Percentiles rank a stretch among this genome's conserved stretches.
These are phyloP conservation scores for Diplocarpon rosae DNA, from an alignment of 2,329 filamentous ascomycete genomes.

Conservation along the genomic window DNA sequence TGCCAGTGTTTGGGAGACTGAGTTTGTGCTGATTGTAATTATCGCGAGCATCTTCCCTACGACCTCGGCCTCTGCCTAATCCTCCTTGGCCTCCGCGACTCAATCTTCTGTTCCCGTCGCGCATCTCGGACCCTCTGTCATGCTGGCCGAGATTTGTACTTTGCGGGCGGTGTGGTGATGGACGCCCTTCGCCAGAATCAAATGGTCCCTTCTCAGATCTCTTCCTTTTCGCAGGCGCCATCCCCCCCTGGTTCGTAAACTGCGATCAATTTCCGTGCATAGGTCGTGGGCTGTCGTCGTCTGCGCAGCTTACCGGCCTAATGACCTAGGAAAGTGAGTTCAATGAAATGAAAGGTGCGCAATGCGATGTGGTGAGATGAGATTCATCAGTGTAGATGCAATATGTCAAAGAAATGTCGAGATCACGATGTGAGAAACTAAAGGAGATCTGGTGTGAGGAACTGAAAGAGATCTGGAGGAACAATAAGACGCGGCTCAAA, in stretches of 20 bases:
- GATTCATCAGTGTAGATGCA: neutral
- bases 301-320: constrained; percentile 7
- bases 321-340: constrained; percentile 3
- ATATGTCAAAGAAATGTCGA: neutral
- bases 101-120: constrained; percentile 36
- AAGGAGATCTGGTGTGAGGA: neutral
- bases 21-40: constrained; percentile 25
- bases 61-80: constrained; percentile 16
- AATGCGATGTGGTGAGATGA: constrained; percentile 5
- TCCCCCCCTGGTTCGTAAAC: constrained; percentile 16
- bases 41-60: constrained; percentile 23
- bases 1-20: constrained; percentile 14
- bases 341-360: constrained; percentile 3
- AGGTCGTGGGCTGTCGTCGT: constrained; percentile 11
- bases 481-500: too few species aligned
- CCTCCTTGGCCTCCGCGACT: constrained; percentile 34
- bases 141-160: constrained; percentile 46
- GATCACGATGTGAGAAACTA: neutral
- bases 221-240: constrained; percentile 29
- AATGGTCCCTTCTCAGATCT: constrained; percentile 26
- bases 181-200: constrained; percentile 37
- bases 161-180: constrained; percentile 51
- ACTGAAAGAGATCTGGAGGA: neutral
- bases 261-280: constrained; percentile 21
- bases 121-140: constrained; percentile 41